These are phyloP conservation scores for Apocynum venetum DNA, from an alignment of 257 asterid species.

Conservation along the genomic window DNA sequence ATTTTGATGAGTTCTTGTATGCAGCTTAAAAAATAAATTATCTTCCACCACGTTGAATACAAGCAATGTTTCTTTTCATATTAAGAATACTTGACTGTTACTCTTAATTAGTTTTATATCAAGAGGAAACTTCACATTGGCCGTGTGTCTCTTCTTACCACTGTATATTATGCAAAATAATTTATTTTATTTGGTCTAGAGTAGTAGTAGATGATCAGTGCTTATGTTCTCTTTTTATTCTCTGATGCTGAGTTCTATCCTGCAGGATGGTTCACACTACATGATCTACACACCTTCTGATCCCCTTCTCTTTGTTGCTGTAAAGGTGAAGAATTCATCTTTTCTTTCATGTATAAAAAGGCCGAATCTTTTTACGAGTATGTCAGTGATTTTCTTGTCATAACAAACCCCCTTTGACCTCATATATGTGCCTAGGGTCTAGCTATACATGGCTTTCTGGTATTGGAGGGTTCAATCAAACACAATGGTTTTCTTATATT, in stretches of 20 bases:
- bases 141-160: background rate
- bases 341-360: background rate
- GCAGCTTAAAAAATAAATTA: background rate
- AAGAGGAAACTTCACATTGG: background rate
- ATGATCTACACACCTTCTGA: conserved; percentile 98
- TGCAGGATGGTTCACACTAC: conserved; percentile 97
- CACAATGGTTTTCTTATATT: background rate
- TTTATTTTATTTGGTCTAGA: background rate
- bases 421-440: background rate
- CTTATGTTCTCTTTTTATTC: conserved; percentile 7
- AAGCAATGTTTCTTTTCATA: background rate
- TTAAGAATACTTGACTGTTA: background rate
- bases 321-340: conserved; percentile 48
- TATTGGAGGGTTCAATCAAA: background rate
- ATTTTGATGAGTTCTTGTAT: background rate
- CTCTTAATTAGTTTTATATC: background rate
- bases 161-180: background rate
- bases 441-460: background rate
- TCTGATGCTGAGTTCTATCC: conserved; percentile 24
- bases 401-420: background rate
- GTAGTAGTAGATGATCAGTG: background rate
- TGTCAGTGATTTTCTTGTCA: background rate
- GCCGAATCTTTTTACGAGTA: background rate
- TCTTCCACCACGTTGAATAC: background rate
- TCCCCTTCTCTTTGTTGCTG: conserved; percentile 92